Conservation (phyloP, 169 alveolate species). For the Sarcocystis neurona region DNA sequence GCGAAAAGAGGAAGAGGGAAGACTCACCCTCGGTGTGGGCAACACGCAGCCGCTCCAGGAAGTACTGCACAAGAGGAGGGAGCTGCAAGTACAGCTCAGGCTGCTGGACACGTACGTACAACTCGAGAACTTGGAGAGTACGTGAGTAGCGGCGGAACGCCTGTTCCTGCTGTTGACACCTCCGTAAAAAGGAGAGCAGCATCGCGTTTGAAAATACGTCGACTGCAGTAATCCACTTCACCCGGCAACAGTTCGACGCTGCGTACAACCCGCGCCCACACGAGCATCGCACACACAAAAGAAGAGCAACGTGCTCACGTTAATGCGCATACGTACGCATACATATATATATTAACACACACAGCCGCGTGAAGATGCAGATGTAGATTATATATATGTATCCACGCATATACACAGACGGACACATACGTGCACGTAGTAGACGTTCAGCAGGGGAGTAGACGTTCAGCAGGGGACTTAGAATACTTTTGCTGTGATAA, state of each 20-base stretch:
- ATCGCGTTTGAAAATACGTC: conserved; percentile 7
- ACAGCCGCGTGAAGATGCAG: too few relatives aligned
- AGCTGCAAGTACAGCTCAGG: conserved; percentile 60
- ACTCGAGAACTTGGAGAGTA: conserved; percentile 31
- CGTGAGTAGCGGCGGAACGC: conserved; percentile 18
- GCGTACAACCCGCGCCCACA: not conserved
- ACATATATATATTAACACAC: too few relatives aligned
- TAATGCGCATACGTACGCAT: not conserved
- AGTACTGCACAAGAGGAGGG: conserved; percentile 15
- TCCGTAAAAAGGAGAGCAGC: conserved; percentile 4
- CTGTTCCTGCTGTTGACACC: not conserved
- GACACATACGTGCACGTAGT: too few relatives aligned
- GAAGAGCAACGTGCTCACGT: not conserved
- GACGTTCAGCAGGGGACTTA: too few relatives aligned
- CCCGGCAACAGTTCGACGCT: conserved; percentile 37
- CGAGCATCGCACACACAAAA: not conserved
- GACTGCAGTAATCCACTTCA: conserved; percentile 38
- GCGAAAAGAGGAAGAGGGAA: not conserved
- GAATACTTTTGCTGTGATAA: too few relatives aligned
- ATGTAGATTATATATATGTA: not conserved
- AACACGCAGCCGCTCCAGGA: conserved; percentile 31
- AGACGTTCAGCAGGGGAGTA: too few relatives aligned
- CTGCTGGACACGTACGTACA: conserved; percentile 30
- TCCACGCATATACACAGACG: not conserved
- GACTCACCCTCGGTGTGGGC: conserved; percentile 28